phyloP scores from a whole-genome alignment of 2,329 filamentous ascomycete genomes.

The Aspergillus fructus region DNA sequence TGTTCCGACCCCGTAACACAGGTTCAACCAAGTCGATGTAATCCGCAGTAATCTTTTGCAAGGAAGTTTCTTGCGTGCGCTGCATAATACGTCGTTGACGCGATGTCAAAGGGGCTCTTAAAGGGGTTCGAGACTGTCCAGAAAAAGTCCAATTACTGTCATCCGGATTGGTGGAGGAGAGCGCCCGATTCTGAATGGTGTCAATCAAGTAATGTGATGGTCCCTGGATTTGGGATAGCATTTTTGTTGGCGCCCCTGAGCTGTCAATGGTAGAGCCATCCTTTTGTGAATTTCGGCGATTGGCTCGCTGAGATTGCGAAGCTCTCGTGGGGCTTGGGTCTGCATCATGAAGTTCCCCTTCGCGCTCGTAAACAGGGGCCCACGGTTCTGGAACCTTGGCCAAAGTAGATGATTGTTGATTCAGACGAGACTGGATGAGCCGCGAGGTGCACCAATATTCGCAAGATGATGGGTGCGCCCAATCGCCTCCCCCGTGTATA shows the following conservation, averaged over 20 bases:
- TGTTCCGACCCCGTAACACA: slow-evolving; percentile 16
- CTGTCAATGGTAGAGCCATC: neutral
- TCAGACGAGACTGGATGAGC: slow-evolving; percentile 15
- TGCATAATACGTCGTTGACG: slow-evolving; percentile 12
- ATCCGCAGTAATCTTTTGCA: slow-evolving; percentile 39
- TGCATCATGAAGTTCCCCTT: neutral
- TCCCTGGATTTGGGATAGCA: slow-evolving; percentile 15
- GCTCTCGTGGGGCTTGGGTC: neutral
- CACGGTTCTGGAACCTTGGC: neutral
- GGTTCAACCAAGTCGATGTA: slow-evolving; percentile 39
- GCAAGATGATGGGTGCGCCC: slow-evolving; percentile 9
- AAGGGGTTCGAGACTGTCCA: neutral
- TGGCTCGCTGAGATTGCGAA: neutral
- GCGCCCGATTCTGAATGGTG: slow-evolving; percentile 25
- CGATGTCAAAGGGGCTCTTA: slow-evolving; percentile 12
- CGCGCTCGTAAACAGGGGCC: neutral
- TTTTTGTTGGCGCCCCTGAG: neutral
- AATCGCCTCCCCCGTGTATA: neutral
- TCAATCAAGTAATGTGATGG: slow-evolving; percentile 33
- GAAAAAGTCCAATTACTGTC: slow-evolving; percentile 10
- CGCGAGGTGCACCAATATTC: slow-evolving; percentile 16
- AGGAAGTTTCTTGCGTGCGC: slow-evolving; percentile 19
- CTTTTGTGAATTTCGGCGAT: neutral
- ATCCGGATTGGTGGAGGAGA: slow-evolving; percentile 11
- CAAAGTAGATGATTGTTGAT: slow-evolving; percentile 6